phyloP scores from a whole-genome alignment of 805 yeast species.

The Maudiozyma bulderi region DNA sequence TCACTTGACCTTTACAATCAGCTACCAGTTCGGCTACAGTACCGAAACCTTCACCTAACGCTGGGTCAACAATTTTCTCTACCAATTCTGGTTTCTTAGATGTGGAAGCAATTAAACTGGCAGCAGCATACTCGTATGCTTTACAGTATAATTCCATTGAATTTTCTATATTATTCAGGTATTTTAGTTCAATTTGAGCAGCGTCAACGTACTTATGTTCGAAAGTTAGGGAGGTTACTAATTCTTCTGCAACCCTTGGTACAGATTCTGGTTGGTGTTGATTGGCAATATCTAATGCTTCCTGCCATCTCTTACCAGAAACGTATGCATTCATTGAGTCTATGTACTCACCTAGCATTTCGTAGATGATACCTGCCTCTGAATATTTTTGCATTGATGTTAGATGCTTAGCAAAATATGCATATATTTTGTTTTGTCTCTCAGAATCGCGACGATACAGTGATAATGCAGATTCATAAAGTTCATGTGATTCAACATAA shows the following conservation, averaged over 20 bases:
- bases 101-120: conserved; percentile 52
- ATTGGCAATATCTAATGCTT: conserved; percentile 59
- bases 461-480: conserved; percentile 60
- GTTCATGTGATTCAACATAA: conserved; percentile 58
- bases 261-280: conserved; percentile 33
- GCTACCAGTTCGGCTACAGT: conserved; percentile 77
- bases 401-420: conserved; percentile 53
- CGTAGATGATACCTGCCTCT: conserved; percentile 78
- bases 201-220: conserved; percentile 71
- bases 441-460: conserved; percentile 48
- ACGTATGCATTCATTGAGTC: conserved; percentile 65
- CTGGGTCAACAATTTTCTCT: conserved; percentile 55
- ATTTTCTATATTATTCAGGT: conserved; percentile 49
- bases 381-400: conserved; percentile 44
- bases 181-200: conserved; percentile 61
- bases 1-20: conserved; percentile 82
- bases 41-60: conserved; percentile 81
- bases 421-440: conserved; percentile 46
- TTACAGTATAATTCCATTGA: conserved; percentile 65
- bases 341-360: conserved; percentile 45
- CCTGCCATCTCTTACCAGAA: conserved; percentile 71
- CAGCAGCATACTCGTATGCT: conserved; percentile 65
- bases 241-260: conserved; percentile 43
- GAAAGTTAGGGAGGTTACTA: conserved; percentile 52
- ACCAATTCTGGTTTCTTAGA: conserved; percentile 38